Percentiles rank a stretch among this genome's conserved stretches.
phyloP scores from a whole-genome alignment of 352 stramenopile genomes.

The Plasmopara viticola region DNA sequence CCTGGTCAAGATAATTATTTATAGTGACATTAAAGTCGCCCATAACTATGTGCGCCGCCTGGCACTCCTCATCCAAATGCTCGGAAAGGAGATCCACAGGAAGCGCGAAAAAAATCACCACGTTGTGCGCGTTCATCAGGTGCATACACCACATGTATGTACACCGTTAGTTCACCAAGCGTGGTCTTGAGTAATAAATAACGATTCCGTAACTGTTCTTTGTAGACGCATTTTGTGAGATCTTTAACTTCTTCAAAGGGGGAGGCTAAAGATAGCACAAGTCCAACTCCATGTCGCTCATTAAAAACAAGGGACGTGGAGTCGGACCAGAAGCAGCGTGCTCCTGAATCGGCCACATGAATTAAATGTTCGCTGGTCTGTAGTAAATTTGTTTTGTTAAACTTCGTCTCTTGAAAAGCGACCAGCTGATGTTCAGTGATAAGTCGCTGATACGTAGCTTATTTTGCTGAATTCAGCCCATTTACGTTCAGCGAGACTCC shows the following conservation, averaged over 20 bases:
- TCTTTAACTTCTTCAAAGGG: slow-evolving; percentile 11
- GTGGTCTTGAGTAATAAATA: slow-evolving; percentile 15
- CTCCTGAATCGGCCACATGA: slow-evolving; percentile 14
- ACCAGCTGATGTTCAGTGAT: too few relatives aligned
- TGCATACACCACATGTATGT: slow-evolving; percentile 11
- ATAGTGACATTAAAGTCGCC: too few relatives aligned
- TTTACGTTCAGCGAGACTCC: slow-evolving; percentile 20
- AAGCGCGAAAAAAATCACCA: background rate
- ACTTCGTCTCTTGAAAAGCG: too few relatives aligned
- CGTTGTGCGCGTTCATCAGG: slow-evolving; percentile 2
- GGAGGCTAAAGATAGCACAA: slow-evolving; percentile 11
- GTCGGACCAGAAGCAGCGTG: too few relatives aligned
- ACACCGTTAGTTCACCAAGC: background rate
- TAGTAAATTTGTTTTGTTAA: too few relatives aligned
- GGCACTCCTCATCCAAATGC: too few relatives aligned
- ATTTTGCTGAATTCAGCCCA: background rate
- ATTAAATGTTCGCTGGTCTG: too few relatives aligned
- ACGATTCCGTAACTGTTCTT: slow-evolving; percentile 6
- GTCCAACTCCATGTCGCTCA: slow-evolving; percentile 5
- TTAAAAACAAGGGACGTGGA: slow-evolving; percentile 12
- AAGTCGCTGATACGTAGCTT: too few relatives aligned
- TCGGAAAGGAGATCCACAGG: slow-evolving; percentile 2
- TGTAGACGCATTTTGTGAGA: slow-evolving; percentile 4
- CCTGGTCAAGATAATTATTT: background rate
- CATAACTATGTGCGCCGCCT: too few relatives aligned